These are phyloP conservation scores for Colletotrichum chrysophilum DNA, from an alignment of 2,329 filamentous ascomycete genomes.

Conservation along the genomic window DNA sequence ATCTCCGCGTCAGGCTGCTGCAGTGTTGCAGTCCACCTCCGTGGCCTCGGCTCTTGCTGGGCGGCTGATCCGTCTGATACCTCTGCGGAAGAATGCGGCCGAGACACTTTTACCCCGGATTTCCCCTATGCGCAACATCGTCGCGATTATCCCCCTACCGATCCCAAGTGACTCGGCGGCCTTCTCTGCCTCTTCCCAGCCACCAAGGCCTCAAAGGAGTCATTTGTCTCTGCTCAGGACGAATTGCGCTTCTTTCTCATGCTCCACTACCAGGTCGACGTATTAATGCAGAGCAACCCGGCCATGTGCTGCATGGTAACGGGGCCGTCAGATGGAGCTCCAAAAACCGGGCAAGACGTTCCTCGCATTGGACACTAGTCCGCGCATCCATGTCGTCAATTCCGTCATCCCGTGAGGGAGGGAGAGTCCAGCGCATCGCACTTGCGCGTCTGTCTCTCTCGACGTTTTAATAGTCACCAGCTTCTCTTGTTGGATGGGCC, in stretches of 20 bases:
- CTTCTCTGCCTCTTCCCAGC: neutral
- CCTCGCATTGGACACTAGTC: neutral
- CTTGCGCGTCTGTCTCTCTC: neutral
- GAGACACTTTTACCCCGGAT: constrained; percentile 8
- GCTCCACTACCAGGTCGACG: neutral
- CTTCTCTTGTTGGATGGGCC: neutral
- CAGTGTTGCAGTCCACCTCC: constrained; percentile 1
- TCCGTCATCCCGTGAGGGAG: constrained; percentile 6
- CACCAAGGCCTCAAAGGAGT: neutral
- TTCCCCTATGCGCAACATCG: neutral
- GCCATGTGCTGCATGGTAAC: neutral
- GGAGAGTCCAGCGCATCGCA: neutral
- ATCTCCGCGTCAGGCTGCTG: neutral
- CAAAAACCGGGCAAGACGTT: neutral
- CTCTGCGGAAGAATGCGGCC: neutral
- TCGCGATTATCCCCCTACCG: neutral
- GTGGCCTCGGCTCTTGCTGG: neutral
- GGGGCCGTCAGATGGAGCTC: neutral
- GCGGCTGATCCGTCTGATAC: neutral
- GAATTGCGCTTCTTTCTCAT: neutral
- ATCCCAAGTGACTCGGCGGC: neutral
- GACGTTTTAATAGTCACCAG: neutral
- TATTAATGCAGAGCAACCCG: neutral
- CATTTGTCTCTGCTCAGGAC: neutral
- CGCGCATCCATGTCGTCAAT: constrained; percentile 1